Base-by-base conservation (phyloP, 805 yeast species). In the Candida krabiensis region DNA sequence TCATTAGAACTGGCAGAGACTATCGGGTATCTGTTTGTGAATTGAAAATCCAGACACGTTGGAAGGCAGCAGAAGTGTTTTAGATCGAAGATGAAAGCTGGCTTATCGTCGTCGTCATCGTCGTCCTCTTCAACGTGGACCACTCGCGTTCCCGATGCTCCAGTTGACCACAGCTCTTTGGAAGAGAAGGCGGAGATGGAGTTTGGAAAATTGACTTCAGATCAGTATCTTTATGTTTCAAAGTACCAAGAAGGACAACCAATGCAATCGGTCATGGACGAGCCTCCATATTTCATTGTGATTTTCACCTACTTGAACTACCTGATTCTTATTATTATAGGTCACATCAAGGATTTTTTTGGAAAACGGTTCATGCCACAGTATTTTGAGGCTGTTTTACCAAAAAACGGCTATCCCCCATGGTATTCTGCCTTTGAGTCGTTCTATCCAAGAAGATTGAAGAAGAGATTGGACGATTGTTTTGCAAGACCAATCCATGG, bases 401-500 rank as follows among this genome's bases (percentile, higher is more conserved):
- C 86, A 55, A 73, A 75, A 47, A 81, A 91, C 59, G 99, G 99
- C 2, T 80, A 86, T 55, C 97, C 99, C 23, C 98, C 99, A 19
- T 85, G 96, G 84, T 86, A 84, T 53, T 85, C 93, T 18, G 91
- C 89, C 32, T 89, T 91, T 60, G 99, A 93, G 64, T 80, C 86
- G 47, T 95, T 93, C 61, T 93, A 90, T 63, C 83, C 90, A 29
- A 83, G 99, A 54, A 81, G 98, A 55, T 75, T 93, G 71, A 90
- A 93, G 61, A 77, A 75, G 51, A 84, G 96, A 64, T 77, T 93
- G 42, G 96, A 86, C 60, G 98, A 91, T 65, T 88, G 96, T 63
- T 93, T 93, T 62, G 87, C 95, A 2, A 80, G 96, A 60, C 96
- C 96, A 29, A 87, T 95, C n/a, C 84, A 86, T 43, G 98, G 97